Conservation (phyloP, 23 red algal genomes). For the Chondrus crispus region DNA sequence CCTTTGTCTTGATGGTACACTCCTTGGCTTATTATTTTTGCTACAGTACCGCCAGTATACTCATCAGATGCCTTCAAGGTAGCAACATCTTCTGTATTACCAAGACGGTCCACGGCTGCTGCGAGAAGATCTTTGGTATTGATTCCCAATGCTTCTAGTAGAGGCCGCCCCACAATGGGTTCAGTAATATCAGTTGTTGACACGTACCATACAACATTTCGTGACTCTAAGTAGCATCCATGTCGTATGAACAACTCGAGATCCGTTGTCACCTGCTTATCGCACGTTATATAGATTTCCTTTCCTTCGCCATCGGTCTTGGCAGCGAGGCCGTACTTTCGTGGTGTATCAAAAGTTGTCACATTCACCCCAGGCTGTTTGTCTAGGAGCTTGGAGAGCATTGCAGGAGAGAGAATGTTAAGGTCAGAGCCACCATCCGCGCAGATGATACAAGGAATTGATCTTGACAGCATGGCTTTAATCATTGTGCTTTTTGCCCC, state of each 20-base stretch:
- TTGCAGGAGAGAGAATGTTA: not conserved
- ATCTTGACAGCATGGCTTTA: not conserved
- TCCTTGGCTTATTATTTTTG: not conserved
- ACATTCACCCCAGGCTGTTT: not conserved
- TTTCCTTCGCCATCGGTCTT: not conserved
- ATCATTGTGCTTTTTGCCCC: not conserved
- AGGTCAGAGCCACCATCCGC: not conserved
- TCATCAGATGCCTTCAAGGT: no score
- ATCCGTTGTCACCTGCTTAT: not conserved
- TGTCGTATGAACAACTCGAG: conserved; percentile 8
- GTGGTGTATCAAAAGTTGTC: not conserved
- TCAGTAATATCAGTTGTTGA: not conserved
- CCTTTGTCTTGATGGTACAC: not conserved
- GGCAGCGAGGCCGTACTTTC: not conserved
- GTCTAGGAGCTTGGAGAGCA: not conserved
- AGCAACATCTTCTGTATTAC: not conserved
- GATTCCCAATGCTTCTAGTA: not conserved
- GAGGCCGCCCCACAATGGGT: not conserved
- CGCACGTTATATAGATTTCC: not conserved
- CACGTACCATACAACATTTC: not conserved
- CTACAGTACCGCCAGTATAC: not conserved
- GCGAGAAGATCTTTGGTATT: not conserved
- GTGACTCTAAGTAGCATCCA: not conserved
- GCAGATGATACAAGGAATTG: not conserved
- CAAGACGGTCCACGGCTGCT: not conserved